Conservation (phyloP, 495 filamentous ascomycete genomes). For the Extremus antarcticus region DNA sequence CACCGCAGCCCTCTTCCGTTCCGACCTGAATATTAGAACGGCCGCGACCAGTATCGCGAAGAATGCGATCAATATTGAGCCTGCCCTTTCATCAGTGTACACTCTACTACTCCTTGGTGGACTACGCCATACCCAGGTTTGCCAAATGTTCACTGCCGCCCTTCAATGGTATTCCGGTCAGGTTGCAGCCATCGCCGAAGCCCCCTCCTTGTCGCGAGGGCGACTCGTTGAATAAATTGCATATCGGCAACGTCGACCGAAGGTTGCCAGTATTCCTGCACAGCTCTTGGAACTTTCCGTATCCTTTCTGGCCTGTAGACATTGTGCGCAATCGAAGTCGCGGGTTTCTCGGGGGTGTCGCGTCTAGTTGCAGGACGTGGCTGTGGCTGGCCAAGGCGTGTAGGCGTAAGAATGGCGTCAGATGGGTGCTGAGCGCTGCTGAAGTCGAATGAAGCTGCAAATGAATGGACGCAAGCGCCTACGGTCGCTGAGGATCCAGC, state of each 20-base stretch:
- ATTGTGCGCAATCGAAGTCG: background rate
- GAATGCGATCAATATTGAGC: conserved; percentile 79
- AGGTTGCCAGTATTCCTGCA: conserved; percentile 57
- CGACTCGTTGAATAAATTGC: conserved; percentile 61
- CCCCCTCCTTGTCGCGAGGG: conserved; percentile 33
- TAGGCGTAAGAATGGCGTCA: background rate
- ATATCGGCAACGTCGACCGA: conserved; percentile 77
- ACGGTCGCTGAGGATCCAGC: background rate
- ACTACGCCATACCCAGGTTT: conserved; percentile 64
- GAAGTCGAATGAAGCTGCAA: background rate
- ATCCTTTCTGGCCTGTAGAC: conserved; percentile 30
- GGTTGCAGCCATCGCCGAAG: conserved; percentile 52
- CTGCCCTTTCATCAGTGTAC: conserved; percentile 32
- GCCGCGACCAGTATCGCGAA: conserved; percentile 59
- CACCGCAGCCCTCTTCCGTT: conserved; percentile 87
- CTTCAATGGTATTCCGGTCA: conserved; percentile 63
- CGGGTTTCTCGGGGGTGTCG: background rate
- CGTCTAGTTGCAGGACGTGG: background rate
- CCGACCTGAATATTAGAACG: conserved; percentile 66
- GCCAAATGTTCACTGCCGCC: conserved; percentile 48
- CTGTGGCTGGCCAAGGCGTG: background rate
- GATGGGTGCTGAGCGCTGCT: background rate
- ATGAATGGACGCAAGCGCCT: background rate
- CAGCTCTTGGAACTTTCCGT: conserved; percentile 89
- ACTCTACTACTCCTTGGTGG: background rate